Evolutionary conservation across 2,329 filamentous ascomycete species (phyloP).

Genomic region (Iodosphaeria phyllophila): DNA sequence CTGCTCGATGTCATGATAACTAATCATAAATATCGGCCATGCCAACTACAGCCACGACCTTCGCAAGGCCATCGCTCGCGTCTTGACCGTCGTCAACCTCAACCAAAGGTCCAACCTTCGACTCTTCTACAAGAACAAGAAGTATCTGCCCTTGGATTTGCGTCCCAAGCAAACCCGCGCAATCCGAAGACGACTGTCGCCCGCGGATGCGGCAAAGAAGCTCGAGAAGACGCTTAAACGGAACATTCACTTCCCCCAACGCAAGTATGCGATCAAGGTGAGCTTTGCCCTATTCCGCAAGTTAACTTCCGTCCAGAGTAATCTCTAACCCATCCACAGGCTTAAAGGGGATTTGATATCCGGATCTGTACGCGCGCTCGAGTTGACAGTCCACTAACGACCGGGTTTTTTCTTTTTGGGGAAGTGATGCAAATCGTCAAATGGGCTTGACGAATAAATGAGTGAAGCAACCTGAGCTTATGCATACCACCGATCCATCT

Average conservation of each 20-base stretch:
- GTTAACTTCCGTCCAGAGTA: no score
- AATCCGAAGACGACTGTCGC: slow-evolving; percentile 86
- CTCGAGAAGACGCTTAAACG: slow-evolving; percentile 97
- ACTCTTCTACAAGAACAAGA: slow-evolving; percentile 99
- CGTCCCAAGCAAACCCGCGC: slow-evolving; percentile 96
- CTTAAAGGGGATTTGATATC: no score
- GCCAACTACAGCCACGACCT: slow-evolving; percentile 93
- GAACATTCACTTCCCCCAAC: slow-evolving; percentile 87
- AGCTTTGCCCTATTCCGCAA: no score
- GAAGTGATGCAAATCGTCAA: no score
- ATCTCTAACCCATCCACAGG: no score
- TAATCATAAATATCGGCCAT: no score
- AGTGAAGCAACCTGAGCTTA: no score
- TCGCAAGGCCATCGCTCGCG: slow-evolving; percentile 97
- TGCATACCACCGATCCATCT: no score
- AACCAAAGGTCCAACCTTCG: slow-evolving; percentile 97
- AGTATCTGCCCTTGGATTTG: slow-evolving; percentile 97
- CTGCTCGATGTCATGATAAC: slow-evolving; percentile 4
- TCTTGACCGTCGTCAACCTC: slow-evolving; percentile 98
- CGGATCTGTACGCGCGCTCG: no score
- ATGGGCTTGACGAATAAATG: no score
- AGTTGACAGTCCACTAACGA: no score
- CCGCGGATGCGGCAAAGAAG: slow-evolving; percentile 68
- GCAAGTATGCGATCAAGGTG: slow-evolving; percentile 99
- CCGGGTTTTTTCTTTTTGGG: no score